A percentile compares a stretch with the other conserved stretches of the same genome.
These are phyloP conservation scores for Sclerospora graminicola DNA, from an alignment of 352 stramenopile genomes.

Conservation along the genomic window DNA sequence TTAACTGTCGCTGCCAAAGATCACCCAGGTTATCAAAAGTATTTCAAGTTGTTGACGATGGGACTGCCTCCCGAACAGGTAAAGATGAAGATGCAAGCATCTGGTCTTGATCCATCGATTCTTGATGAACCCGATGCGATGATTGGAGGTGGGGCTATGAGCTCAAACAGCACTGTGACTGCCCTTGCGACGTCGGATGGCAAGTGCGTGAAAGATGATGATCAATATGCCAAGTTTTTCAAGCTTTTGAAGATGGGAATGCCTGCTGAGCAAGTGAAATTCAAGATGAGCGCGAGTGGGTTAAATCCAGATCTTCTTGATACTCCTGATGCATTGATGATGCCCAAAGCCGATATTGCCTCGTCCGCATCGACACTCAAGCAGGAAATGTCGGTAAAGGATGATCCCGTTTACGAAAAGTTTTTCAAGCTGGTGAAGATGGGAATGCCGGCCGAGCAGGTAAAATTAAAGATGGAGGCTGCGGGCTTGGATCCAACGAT, in stretches of 20 bases:
- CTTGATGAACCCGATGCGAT: slow-evolving; percentile 61
- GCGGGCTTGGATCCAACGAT: slow-evolving; percentile 56
- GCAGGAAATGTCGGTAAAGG: slow-evolving; percentile 72
- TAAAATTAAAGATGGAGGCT: slow-evolving; percentile 89
- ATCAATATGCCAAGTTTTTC: slow-evolving; percentile 92
- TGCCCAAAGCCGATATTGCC: slow-evolving; percentile 40
- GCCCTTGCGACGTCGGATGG: slow-evolving; percentile 5
- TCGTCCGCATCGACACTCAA: background rate
- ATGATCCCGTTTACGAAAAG: slow-evolving; percentile 89
- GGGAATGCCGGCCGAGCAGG: slow-evolving; percentile 82
- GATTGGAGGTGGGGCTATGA: slow-evolving; percentile 31
- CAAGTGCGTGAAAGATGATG: slow-evolving; percentile 55
- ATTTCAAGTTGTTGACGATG: slow-evolving; percentile 79
- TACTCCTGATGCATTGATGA: slow-evolving; percentile 68
- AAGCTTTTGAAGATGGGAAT: slow-evolving; percentile 94
- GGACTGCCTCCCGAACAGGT: slow-evolving; percentile 70
- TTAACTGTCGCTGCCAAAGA: slow-evolving; percentile 46
- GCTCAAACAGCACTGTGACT: background rate
- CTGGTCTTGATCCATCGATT: slow-evolving; percentile 48
- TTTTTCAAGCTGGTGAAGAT: slow-evolving; percentile 94
- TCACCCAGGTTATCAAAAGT: slow-evolving; percentile 69
- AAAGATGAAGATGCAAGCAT: slow-evolving; percentile 80
- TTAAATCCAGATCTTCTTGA: slow-evolving; percentile 88
- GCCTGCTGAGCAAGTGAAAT: slow-evolving; percentile 88
- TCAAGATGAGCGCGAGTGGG: slow-evolving; percentile 91